Base-by-base conservation (phyloP, 306 rosid genomes). In the Vigna angularis region DNA sequence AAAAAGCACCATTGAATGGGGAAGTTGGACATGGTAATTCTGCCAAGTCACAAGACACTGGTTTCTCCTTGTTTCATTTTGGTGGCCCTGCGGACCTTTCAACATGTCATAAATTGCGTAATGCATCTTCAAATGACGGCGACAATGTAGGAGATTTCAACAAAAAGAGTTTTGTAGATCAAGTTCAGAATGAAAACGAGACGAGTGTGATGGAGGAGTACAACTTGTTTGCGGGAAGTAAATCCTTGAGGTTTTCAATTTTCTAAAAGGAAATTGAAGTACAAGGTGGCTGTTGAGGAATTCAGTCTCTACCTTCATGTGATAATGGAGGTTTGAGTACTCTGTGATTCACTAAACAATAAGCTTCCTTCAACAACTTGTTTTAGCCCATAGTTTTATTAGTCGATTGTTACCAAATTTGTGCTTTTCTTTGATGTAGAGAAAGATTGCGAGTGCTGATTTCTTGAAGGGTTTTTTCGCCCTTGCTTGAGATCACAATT, bases 71-170 rank as follows among this genome's bases (percentile, higher is more conserved):
- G 80, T 96, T 96, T 87, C 98, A 91, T 88, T 93, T 86, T 78
- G 98, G 91, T 10, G 98, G 97, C n/a, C 99, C 99, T 70, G 90
- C 88, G 14, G 97, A 92, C 57, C 87, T 87, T 79, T 87, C 99
- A 49, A 55, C 84, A 24, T 87, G 87, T 42, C 66, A 88, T 72
- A 81, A 90, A 72, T 84, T 79, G 22, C 62, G 63, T 53, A 75
- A 77, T 44, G 50, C 82, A 32, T 87, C 89, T 75, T 73, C 83
- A 11, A 80, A 87, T 72, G 90, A 86, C 66, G 90, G 87, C 18
- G 84, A 81, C 50, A 49, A 79, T 38, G 74, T 26, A 15, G 86
- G 80, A 66, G 87, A 83, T 80, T 78, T 83, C 42, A 42, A 87
- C 67, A 34, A 74, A 49, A 79, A 79, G 84, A 32, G 71, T 78